Conservation (phyloP, 306 rosid genomes). For the Morella rubra region DNA sequence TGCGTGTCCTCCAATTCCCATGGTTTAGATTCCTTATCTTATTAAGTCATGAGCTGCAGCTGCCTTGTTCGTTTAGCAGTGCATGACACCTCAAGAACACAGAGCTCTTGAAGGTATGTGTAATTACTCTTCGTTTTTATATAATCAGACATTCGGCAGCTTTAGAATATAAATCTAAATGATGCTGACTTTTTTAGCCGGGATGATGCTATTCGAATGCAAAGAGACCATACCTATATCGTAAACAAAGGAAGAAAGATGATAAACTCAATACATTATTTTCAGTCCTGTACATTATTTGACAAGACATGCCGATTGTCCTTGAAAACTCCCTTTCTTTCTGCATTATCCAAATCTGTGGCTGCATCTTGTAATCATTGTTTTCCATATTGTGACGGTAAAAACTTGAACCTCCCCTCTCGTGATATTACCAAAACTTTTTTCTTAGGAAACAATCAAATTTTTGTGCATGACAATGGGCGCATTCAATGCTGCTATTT, state of each 20-base stretch:
- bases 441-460: too few relatives aligned
- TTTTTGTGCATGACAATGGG: background rate
- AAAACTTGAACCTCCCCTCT: background rate
- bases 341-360: background rate
- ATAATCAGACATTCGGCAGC: background rate
- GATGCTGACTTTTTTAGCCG: too few relatives aligned
- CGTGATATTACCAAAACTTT: too few relatives aligned
- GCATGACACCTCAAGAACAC: constrained; percentile 39
- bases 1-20: constrained; percentile 34
- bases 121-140: background rate
- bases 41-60: constrained; percentile 47
- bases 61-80: constrained; percentile 18
- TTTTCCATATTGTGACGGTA: background rate
- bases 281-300: background rate
- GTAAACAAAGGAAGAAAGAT: background rate
- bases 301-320: background rate
- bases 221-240: background rate
- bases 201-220: background rate
- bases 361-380: background rate
- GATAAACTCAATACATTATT: background rate
- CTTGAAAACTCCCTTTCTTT: background rate
- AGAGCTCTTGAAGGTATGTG: constrained; percentile 57
- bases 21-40: constrained; percentile 28
- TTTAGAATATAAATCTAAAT: background rate
- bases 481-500: too few relatives aligned